Base-by-base conservation (phyloP, 139 green algal species). In the Coelastrella sp. region DNA sequence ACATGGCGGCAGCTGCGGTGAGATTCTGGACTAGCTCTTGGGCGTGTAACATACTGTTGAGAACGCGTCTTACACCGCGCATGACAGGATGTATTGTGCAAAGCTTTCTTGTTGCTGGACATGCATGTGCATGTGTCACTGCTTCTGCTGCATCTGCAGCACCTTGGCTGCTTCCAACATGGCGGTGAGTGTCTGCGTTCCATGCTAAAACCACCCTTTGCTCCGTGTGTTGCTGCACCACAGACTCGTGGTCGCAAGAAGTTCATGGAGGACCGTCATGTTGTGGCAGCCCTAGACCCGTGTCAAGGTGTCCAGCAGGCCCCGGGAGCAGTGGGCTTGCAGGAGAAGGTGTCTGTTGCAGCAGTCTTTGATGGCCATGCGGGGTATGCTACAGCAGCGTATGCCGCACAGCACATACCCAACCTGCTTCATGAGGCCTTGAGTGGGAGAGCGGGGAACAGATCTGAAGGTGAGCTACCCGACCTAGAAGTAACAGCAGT, bases 301-400 rank as follows among this genome's bases (percentile, higher is more conserved):
- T 32, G 20, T 11, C 71, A 57, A 0, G 88, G 88, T 2, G 61
- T 90, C 17, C 22, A 54, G 17, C 58, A 22, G 22, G 66, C 58
- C 16, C 80, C 47, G 17, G 80, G 71, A 0, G 58, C 88, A 11
- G 80, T 83, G 0, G 73, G 54, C 54, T 32, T 84, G 65, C 47
- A 83, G 57, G n/a, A 68, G 20, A 47, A 65, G 60, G 87, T 91
- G 77, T 79, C 87, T 7, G 7, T 86, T 47, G 80, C 60, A 8
- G 88, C 22, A 47, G 88, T 91, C n/a, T 91, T 91, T 78, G 88
- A 91, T 61, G 88, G 88, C 5, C 88, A 91, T 71, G 68, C 71
- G 22, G 88, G 88, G 58, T 56, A 73, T 32, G 76, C 73, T 20
- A 91, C 88, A 64, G 88, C 88, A 13, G 23, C 68, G 2, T 83